Percentiles rank a stretch among this genome's conserved stretches.
phyloP scores from a whole-genome alignment of 2,329 filamentous ascomycete genomes.

The Fusarium euwallaceae region DNA sequence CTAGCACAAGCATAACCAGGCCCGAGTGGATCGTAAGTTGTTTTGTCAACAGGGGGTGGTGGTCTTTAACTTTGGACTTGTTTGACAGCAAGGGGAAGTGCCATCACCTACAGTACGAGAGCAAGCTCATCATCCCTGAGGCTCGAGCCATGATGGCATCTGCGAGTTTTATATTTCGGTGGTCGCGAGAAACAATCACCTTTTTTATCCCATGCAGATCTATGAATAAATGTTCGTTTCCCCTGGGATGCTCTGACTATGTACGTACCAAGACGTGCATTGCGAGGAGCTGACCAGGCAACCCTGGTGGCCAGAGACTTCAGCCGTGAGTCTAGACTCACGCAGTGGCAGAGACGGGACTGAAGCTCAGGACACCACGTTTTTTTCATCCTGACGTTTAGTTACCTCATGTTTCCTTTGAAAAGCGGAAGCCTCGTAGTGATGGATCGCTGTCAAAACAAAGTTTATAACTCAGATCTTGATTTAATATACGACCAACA shows the following conservation, averaged over 20 bases:
- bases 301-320: not conserved
- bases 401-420: not conserved
- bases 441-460: slow-evolving; percentile 7
- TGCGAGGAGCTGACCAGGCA: not conserved
- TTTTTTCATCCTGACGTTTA: not conserved
- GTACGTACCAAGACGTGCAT: slow-evolving; percentile 10
- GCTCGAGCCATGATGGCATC: slow-evolving; percentile 6
- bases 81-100: not conserved
- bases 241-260: slow-evolving; percentile 4
- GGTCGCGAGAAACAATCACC: slow-evolving; percentile 4
- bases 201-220: not conserved
- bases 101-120: not conserved
- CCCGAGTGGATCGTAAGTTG: slow-evolving; percentile 19
- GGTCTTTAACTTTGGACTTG: not conserved
- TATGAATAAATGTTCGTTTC: slow-evolving; percentile 13
- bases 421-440: not conserved
- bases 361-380: not conserved
- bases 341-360: not conserved
- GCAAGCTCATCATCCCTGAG: slow-evolving; percentile 14
- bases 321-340: slow-evolving; percentile 14
- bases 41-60: slow-evolving; percentile 25
- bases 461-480: slow-evolving; percentile 21
- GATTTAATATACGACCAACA: slow-evolving; percentile 28
- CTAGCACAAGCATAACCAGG: slow-evolving; percentile 3
- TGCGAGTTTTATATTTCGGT: slow-evolving; percentile 16